Evolutionary conservation across 495 filamentous ascomycete species (phyloP), one percentile per base, ranked within the genome.

Genomic region (Neurospora sp.): DNA sequence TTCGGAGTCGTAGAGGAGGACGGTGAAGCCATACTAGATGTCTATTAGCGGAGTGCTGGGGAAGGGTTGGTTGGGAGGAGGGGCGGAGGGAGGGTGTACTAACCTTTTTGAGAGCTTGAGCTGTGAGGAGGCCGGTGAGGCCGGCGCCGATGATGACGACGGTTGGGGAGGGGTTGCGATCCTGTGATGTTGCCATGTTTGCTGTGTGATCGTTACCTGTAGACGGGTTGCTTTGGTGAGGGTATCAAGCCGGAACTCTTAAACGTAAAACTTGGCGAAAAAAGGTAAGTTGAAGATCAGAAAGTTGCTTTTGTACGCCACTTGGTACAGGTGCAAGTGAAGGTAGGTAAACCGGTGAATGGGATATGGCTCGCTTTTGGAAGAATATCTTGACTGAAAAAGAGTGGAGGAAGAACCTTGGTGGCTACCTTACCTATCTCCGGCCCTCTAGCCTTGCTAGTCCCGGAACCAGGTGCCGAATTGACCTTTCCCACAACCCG

Each of bases 111-210:
- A 85, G 73, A 8, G 84, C 83, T 48, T 87, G 84, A n/a, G 84
- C 84, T 18, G 84, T 72, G 2, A 85, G 76, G 4, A 89, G 82
- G 12, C 87, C 88, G 5, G 83, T 84, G 2, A 86, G 79, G 11
- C 85, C 84, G 5, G 84, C 84, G 3, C 85, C 85, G 69, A 87
- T 82, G 35, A 87, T 85, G 72, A 83, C 83, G 69, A 86, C 72
- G 3, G 54, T 35, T 5, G 54, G 7, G 2, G 20, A 27, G 11
- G 48, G 11, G 1, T 7, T 59, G 48, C 5, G 2, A 3, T 18
- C 54, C 18, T 66, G 16, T 4, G 14, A 1, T 0, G 27, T 2
- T 18, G 54, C 14, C 54, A 66, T 66, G 7, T 62, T 7, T 35
- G 27, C 54, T 35, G 54, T 18, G 27, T 66, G 23, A 18, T 35